Percentiles rank a stretch among this genome's conserved stretches.
phyloP scores from a whole-genome alignment of 192 early-diverging fungal genomes.

The Paraglomus occultum region DNA sequence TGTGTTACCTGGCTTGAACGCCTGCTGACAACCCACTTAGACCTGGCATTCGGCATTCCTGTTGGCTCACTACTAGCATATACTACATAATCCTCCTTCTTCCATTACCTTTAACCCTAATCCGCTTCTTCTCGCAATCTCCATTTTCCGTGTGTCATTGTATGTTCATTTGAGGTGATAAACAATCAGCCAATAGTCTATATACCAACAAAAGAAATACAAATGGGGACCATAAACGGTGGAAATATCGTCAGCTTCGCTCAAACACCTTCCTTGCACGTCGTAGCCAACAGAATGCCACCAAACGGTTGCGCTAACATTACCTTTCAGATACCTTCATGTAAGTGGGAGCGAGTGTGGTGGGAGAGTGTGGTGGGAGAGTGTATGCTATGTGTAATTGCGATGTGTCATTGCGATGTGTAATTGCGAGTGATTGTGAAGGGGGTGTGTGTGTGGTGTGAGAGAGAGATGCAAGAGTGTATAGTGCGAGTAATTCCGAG shows the following conservation, averaged over 20 bases:
- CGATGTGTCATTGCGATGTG: background rate
- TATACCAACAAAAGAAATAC: too few relatives aligned
- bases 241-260: slow-evolving; percentile 31
- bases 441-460: too few relatives aligned
- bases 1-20: too few relatives aligned
- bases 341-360: background rate
- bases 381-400: background rate
- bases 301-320: slow-evolving; percentile 26
- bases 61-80: too few relatives aligned
- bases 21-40: too few relatives aligned
- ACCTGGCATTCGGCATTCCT: too few relatives aligned
- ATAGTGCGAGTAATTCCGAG: too few relatives aligned
- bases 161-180: slow-evolving; percentile 28
- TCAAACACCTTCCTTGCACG: slow-evolving; percentile 29
- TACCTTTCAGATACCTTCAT: slow-evolving; percentile 24
- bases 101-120: too few relatives aligned
- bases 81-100: too few relatives aligned
- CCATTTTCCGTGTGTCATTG: background rate
- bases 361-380: background rate
- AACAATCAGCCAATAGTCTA: slow-evolving; percentile 30
- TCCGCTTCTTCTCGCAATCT: too few relatives aligned
- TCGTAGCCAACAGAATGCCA: slow-evolving; percentile 29
- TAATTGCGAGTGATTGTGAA: background rate
- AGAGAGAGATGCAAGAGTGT: too few relatives aligned
- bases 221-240: slow-evolving; percentile 33